A percentile compares a stretch with the other conserved stretches of the same genome.
phyloP scores from a whole-genome alignment of 73 alveolate genomes.

The Paramecium biaurelia region DNA sequence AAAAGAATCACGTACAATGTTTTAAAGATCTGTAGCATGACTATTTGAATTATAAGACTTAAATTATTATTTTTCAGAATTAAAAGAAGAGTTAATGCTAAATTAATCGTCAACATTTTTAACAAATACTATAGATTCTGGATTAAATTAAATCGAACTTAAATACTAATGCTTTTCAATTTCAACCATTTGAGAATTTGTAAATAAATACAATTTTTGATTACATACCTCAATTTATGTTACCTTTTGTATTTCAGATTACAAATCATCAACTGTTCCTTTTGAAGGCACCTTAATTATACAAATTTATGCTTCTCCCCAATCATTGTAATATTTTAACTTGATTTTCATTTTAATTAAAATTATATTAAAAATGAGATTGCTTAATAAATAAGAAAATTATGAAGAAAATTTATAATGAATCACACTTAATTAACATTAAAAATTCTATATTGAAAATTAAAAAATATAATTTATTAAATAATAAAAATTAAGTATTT shows the following conservation, averaged over 20 bases:
- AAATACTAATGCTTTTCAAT: not conserved
- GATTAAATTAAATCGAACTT: not conserved
- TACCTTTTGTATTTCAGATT: not conserved
- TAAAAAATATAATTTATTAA: too few species aligned
- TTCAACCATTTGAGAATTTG: not conserved
- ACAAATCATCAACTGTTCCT: not conserved
- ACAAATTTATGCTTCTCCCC: not conserved
- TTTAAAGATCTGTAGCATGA: not conserved
- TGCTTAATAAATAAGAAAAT: not conserved
- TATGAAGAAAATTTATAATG: not conserved
- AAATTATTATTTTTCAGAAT: not conserved
- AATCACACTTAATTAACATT: not conserved
- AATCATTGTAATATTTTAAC: not conserved
- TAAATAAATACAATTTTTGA: not conserved
- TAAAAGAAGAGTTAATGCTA: not conserved
- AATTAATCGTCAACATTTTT: not conserved
- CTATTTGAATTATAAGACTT: not conserved
- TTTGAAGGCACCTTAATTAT: not conserved
- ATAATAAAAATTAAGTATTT: not conserved
- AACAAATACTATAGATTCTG: not conserved
- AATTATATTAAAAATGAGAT: not conserved
- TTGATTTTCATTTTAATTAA: slow-evolving; percentile 10
- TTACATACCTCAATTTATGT: not conserved
- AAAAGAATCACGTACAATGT: not conserved
- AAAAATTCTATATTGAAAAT: not conserved